Evolutionary conservation across 495 filamentous ascomycete genomes (phyloP), one percentile per base, ranked within the genome.

Genomic region (Hamigera avellanea): DNA sequence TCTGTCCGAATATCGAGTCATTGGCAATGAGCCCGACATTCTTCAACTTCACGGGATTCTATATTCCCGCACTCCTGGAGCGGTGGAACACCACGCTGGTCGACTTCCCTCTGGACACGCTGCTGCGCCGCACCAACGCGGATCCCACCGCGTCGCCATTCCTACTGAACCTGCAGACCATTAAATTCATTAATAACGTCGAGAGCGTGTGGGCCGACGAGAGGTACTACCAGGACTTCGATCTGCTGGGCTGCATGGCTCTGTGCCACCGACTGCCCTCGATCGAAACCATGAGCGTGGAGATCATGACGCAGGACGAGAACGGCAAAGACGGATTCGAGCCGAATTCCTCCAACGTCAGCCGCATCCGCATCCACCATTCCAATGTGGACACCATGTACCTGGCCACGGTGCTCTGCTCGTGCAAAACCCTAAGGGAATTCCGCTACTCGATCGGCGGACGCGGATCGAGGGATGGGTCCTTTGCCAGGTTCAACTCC

Each of bases 1-100:
- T 56, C 8, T 59, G 47, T 1, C 55, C 52, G 6, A 43, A 42
- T 31, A 32, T 59, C n/a, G 41, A 44, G 26, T 42, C 44, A 2
- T 18, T 59, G 19, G 23, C 32, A 8, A 39, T 49, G 32, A 36
- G 40, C 16, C 25, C 35, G 21, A 43, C 46, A 8, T 41, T 41
- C 21, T 15, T 6, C 19, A 35, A 35, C 19, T 41, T 35, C 21
- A 23, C 32, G 13, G 14, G 9, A 14, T 8, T 13, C 13, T 26
- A 19, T 19, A 18, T 9, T 14, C 10, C 14, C 9, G 2, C 12
- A 2, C 23, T 15, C 1, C 19, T 21, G 21, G 27, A 9, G 14
- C 5, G 26, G 10, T 14, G 12, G 8, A 28, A 6, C 12, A 23
- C 8, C 21, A 23, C 5, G 21, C 9, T 23, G 21, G 4, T 31